Percentiles rank a stretch among this genome's conserved stretches.
Evolutionary conservation across 805 yeast genomes (phyloP).

Genomic region (Hermanozyma aechmeae): DNA sequence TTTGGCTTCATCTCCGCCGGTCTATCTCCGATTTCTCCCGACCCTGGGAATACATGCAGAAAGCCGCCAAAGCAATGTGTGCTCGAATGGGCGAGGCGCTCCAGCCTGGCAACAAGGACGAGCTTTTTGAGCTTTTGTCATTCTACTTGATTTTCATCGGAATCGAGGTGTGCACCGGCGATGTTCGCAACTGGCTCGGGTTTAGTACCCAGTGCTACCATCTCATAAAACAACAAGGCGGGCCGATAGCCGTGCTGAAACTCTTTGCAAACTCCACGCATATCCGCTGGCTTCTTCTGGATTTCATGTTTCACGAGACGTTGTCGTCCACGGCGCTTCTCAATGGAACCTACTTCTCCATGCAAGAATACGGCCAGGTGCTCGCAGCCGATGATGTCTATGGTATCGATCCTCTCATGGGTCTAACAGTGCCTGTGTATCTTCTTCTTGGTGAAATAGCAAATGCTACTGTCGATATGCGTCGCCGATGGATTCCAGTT

Average conservation of each 20-base stretch:
- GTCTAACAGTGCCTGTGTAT: conserved; percentile 9
- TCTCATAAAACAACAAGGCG: conserved; percentile 9
- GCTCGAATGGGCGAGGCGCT: conserved; percentile 8
- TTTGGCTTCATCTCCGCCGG: conserved; percentile 8
- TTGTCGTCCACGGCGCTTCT: conserved; percentile 9
- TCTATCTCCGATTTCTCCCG: conserved; percentile 8
- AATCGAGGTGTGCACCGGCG: conserved; percentile 14
- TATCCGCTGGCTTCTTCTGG: conserved; percentile 12
- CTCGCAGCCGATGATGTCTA: conserved; percentile 5
- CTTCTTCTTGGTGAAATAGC: conserved; percentile 8
- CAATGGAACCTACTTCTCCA: conserved; percentile 9
- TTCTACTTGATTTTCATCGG: conserved; percentile 12
- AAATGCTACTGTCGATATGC: conserved; percentile 5
- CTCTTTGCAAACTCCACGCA: conserved; percentile 9
- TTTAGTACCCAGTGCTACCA: conserved; percentile 8
- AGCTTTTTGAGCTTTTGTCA: conserved; percentile 8
- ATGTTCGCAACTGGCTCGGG: conserved; percentile 11
- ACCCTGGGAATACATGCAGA: conserved; percentile 13
- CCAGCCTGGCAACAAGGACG: conserved; percentile 6
- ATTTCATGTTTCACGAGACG: conserved; percentile 13
- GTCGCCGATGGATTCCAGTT: conserved; percentile 1
- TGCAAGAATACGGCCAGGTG: conserved; percentile 8
- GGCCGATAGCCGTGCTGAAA: conserved; percentile 5
- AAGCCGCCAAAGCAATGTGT: conserved; percentile 11
- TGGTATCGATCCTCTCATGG: conserved; percentile 12